phyloP scores from a whole-genome alignment of 108 stramenopile genomes.

The Craspedostauros australis region DNA sequence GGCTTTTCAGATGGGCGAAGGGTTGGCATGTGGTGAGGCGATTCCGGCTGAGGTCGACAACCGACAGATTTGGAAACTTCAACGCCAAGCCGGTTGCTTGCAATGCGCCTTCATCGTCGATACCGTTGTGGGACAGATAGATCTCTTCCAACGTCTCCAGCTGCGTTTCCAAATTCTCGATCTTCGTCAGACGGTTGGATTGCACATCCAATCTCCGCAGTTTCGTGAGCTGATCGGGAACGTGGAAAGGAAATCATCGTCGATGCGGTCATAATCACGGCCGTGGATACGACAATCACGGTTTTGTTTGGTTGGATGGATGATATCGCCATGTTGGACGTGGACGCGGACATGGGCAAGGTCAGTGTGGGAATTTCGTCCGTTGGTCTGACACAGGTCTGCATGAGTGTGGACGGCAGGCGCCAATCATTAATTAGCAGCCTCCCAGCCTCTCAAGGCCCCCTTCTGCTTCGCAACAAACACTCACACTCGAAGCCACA shows the following conservation, averaged over 20 bases:
- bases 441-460: too few relatives aligned
- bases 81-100: conserved; percentile 46
- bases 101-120: conserved; percentile 66
- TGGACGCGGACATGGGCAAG: too few relatives aligned
- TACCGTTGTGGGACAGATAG: conserved; percentile 94
- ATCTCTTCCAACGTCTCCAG: conserved; percentile 86
- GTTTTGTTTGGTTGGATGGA: too few relatives aligned
- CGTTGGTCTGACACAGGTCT: too few relatives aligned
- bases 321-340: too few relatives aligned
- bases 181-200: conserved; percentile 82
- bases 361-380: too few relatives aligned
- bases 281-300: too few relatives aligned
- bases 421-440: too few relatives aligned
- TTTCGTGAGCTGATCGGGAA: conserved; percentile 43
- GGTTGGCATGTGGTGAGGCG: conserved; percentile 54
- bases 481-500: neutral
- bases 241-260: neutral
- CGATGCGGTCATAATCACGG: too few relatives aligned
- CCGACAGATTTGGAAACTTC: conserved; percentile 46
- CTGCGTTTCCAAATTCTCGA: conserved; percentile 65
- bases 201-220: conserved; percentile 81
- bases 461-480: too few relatives aligned
- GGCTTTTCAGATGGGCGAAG: conserved; percentile 60
- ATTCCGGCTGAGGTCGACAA: conserved; percentile 82
- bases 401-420: too few relatives aligned